phyloP scores from a whole-genome alignment of 208 protist genomes.

The Trypanosoma melophagium region DNA sequence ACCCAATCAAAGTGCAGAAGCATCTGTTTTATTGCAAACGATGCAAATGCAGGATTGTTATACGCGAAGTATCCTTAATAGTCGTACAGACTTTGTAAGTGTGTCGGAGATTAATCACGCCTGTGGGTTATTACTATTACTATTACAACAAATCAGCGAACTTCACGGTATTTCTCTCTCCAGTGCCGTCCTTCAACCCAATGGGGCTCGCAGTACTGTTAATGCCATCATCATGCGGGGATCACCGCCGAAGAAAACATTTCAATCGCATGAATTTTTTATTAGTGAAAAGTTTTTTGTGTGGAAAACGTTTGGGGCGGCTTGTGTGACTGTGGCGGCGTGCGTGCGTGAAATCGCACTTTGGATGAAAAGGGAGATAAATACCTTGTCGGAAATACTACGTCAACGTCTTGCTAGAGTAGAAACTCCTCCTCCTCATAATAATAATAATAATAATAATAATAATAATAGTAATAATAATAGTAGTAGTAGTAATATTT shows the following conservation, averaged over 20 bases:
- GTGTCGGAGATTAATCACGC: conserved; percentile 68
- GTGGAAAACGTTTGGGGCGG: conserved; percentile 71
- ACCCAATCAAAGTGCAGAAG: conserved; percentile 8
- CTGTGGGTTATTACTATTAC: conserved; percentile 56
- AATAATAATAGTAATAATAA: neutral
- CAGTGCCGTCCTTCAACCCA: conserved; percentile 40
- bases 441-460: neutral
- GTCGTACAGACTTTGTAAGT: conserved; percentile 35
- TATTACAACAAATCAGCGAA: conserved; percentile 46
- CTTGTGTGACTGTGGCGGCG: conserved; percentile 54
- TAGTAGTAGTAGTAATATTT: neutral
- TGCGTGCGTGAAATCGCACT: conserved; percentile 69
- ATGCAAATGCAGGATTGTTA: conserved; percentile 26
- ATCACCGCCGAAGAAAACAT: conserved; percentile 7
- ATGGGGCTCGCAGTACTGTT: conserved; percentile 52
- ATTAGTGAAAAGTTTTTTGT: conserved; percentile 63
- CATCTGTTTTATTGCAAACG: neutral
- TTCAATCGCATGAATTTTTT: conserved; percentile 53
- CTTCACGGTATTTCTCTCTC: conserved; percentile 44
- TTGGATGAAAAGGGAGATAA: conserved; percentile 31
- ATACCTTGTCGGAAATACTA: conserved; percentile 22
- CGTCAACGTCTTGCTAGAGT: neutral
- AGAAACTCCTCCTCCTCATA: no score
- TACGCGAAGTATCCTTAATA: conserved; percentile 25
- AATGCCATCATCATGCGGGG: conserved; percentile 22